Evolutionary conservation across 2,329 filamentous ascomycete species (phyloP), one percentile per base, ranked within the genome.

Genomic region (Pseudohalonectria lignicola): DNA sequence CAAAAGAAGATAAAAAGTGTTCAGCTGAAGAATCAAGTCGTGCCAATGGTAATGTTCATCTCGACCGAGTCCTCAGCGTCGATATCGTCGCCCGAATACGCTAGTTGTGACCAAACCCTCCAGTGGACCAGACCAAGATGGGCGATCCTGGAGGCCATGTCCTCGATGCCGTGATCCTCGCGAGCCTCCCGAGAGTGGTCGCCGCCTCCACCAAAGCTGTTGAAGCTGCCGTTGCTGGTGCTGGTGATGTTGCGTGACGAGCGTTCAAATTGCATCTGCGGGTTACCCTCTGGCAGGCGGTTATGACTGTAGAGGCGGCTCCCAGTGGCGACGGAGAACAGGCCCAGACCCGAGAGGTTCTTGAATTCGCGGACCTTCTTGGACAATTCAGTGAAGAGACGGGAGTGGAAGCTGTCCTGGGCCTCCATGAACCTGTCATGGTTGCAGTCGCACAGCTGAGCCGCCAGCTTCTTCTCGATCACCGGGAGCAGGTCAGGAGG

Each of bases 91-190:
- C 12, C 18, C 4, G 18, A 28, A 53, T 94, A 94, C 11, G 82
- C 76, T 38, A 94, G 65, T 2, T 76, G 74, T 2, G 75, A 74
- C 86, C 88, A 96, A 3, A 94, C 82, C 35, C 85, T 74, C 87
- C 88, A 95, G 59, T 95, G 87, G 18, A 96, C 63, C 5, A 92
- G 70, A 12, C 84, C 78, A 32, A 95, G 76, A 52, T 95, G 90
- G 5, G 86, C 81, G 36, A 94, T 69, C 33, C 85, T 77, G 32
- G 79, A 81, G 1, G 85, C 77, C 55, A 94, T 75, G 41, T 86
- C 79, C 31, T 71, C 67, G 28, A 83, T 51, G 25, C 69, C 66
- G 31, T 62, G 65, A 35, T 76, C 71, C 36, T 74, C 70, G 31
- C 69, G 63, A 8, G 58, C 55, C 39, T 68, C 64, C 9, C 61